Base-by-base conservation (phyloP, 2,329 filamentous ascomycete genomes). In the Ambrosiella xylebori region DNA sequence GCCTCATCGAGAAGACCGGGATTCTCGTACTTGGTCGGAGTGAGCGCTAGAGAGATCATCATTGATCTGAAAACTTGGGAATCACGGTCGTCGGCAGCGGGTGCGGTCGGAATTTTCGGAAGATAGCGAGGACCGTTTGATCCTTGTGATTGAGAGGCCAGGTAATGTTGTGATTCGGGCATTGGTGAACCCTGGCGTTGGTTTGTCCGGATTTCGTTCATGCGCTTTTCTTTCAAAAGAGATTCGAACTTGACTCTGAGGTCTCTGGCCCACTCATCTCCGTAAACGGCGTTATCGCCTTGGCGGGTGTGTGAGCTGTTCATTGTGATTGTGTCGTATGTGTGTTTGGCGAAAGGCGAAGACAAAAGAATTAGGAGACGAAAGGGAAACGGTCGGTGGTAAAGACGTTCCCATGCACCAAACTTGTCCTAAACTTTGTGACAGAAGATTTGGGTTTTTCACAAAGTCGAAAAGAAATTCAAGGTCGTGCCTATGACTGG, bases 11-110 rank as follows among this genome's bases (percentile, higher is more conserved):
- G 74, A 9, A 97, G 74, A 40, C 93, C 93, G 0, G 93, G 91
- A 69, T 98, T 97, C 71, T 98, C 93, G 73, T 95, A 98, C 68
- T 91, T 93, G 17, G 84, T 86, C 15, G 93, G 93, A 51, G 89
- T 95, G 60, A 86, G 78, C 13, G 91, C 95, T 17, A 97, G 73
- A 17, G 87, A 88, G 63, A 94, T 79, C 50, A 97, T 78, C 61
- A 94, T 79, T 70, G 85, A 95, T 64, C 85, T 79, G 65, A 90
- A 89, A 64, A 86, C 87, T 61, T 86, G 76, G 0, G 84, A 86
- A 17, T 78, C 75, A 58, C 77, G 72, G 68, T 91, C 86, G 65
- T 71, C 68, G 8, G 74, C 66, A 41, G 80, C 75, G 6, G 93
- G 91, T 27, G 88, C 78, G 11, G 84, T 84, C 2, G 93, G 90